Base-by-base conservation (phyloP, 2,329 filamentous ascomycete genomes). In the Monilinia aucupariae region DNA sequence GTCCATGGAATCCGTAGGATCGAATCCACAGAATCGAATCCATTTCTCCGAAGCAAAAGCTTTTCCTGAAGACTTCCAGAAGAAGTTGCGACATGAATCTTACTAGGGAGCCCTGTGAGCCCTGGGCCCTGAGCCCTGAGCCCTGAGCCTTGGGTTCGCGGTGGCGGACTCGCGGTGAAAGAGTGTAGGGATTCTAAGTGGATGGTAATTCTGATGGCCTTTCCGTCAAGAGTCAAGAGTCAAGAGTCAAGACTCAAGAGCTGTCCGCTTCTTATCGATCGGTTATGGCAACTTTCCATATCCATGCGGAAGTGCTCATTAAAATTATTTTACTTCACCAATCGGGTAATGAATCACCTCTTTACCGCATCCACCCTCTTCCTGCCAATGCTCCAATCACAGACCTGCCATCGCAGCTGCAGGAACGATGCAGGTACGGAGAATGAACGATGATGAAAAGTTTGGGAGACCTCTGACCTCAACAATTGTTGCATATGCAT, bases 341-440 rank as follows among this genome's bases (percentile, higher is more conserved):
- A 64, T 66, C 58, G 64, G 64, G 62, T 41, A 60, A 55, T 52
- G 53, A 56, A 37, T 51, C 37, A 25, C 34, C 32, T 59, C 56
- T 20, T 56, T 51, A 53, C 58, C 15, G 30, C n/a, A 12, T 43
- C 15, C 25, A 17, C 20, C n/a, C 30, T n/a, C 34, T 13, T 25
- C 34, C 32, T 32, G 22, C 45, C 9, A n/a, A 54, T 41, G 37
- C 12, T n/a, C 20, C 37, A 55, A 45, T 22, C 20, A 45, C 20
- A 54, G 45, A 50, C 37, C 47, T 59, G 45, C 53, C 43, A 51
- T 63, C 53, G 48, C 61, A 67, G 55, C 70, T 70, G 69, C 69
- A 71, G 68, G 69, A 67, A 70, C 69, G 50, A 70, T 71, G 70
- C 69, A 71, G 70, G 70, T 68, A 72, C 69, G 15, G 41, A 47